These are phyloP conservation scores for Pelargonium myrrhifolium DNA, from an alignment of 441 rosid species.

Conservation along the genomic window DNA sequence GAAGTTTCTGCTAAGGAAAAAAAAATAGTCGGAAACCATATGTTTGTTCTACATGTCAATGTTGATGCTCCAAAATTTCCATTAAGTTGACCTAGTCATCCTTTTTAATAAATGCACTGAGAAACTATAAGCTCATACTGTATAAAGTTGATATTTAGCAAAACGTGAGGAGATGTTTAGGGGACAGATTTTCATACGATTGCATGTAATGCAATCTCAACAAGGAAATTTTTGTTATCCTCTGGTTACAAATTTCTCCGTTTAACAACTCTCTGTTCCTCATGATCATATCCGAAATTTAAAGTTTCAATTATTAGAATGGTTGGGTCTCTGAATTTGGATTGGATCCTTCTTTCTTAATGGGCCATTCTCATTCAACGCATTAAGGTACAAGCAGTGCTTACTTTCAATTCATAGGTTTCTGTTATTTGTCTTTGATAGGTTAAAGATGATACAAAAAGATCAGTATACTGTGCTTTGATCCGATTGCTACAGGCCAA, in stretches of 20 bases:
- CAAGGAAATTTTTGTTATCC: not conserved
- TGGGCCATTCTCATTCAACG: not conserved
- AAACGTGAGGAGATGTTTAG: not conserved
- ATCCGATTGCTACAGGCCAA: slow-evolving; percentile 71
- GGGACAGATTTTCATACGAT: not conserved
- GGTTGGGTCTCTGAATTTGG: not conserved
- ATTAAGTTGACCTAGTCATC: not conserved
- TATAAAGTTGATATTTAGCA: not conserved
- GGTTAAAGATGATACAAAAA: slow-evolving; percentile 87
- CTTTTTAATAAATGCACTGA: not conserved
- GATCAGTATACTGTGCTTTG: slow-evolving; percentile 84
- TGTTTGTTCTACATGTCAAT: not conserved
- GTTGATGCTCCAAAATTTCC: not conserved
- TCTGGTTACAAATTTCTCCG: not conserved
- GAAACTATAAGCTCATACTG: not conserved
- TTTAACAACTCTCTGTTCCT: not conserved
- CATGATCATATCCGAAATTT: slow-evolving; percentile 1
- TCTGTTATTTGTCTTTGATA: slow-evolving; percentile 35
- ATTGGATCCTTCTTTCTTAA: slow-evolving; percentile 8
- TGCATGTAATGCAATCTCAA: not conserved
- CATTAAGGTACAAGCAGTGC: slow-evolving; percentile 2
- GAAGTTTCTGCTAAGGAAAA: not conserved
- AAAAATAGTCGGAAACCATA: not conserved
- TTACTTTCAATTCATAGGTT: slow-evolving; percentile 10
- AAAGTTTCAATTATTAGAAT: not conserved